Base-by-base conservation (phyloP, 352 stramenopile species). In the Phytophthora sp. region DNA sequence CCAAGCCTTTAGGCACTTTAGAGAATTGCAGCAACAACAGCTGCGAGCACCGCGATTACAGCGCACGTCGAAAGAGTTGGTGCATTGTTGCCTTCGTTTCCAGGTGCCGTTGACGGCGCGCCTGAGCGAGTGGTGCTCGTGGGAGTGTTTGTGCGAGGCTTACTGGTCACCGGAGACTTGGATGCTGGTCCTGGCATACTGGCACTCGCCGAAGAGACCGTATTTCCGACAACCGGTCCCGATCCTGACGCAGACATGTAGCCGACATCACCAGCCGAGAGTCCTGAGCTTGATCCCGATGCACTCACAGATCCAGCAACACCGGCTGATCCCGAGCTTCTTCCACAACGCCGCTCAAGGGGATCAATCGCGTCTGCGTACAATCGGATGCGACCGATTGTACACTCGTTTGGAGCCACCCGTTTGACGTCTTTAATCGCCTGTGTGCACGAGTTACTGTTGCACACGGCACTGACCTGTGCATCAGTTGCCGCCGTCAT, bases 391-490 rank as follows among this genome's bases (percentile, higher is more conserved):
- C 46, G 24, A 1, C 65, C 73, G 30, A 78, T 57, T 7, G 62
- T 72, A 36, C 73, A 80, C 47, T 80, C 73, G 11, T 66, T 56
- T 6, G 79, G 69, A 12, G 57, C 63, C 11, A 70, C 52, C 50
- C 62, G 42, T 42, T 72, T 63, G 21, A 83, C 26, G 2, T 52
- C 29, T 13, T 65, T 36, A 9, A 86, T 45, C 20, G 65, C 61
- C 4, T 62, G 41, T 1, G 52, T 57, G 53, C 77, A 86, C n/a
- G 66, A 57, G 12, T 64, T 39, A 44, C 67, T 74, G 7, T 44
- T 65, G 62, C 77, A 86, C 16, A 82, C 59, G 27, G 60, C 57
- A 26, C 20, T 52, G 27, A 82, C 52, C 18, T 76, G 69, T 6
- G 58, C 61, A 16, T 76, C 41, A 13, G 55, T 74, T 9, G 73